These are phyloP conservation scores for Plasmodium malariae DNA, from an alignment of 169 alveolate species.

Conservation along the genomic window DNA sequence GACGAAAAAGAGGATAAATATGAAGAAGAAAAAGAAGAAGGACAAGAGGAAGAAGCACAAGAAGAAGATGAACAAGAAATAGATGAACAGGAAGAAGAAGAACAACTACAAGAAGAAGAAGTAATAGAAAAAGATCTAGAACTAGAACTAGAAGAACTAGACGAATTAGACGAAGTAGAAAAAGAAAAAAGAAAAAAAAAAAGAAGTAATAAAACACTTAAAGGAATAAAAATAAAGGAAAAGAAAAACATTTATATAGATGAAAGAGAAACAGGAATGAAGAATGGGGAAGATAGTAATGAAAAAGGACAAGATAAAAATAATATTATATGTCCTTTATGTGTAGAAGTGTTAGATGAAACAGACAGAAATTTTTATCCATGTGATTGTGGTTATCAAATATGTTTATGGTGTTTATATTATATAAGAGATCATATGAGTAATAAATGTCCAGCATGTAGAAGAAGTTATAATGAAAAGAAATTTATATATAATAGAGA, in stretches of 20 bases:
- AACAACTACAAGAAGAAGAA: conserved; percentile 13
- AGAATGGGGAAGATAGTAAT: background rate
- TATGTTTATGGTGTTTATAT: conserved; percentile 93
- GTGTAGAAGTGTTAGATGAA: conserved; percentile 93
- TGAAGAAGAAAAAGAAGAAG: no score
- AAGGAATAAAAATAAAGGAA: conserved; percentile 11
- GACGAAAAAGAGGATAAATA: no score
- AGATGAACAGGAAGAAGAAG: conserved; percentile 32
- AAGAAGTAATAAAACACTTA: background rate
- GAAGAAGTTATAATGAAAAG: conserved; percentile 91
- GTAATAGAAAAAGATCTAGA: conserved; percentile 9
- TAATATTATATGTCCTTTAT: conserved; percentile 87
- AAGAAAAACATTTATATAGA: conserved; percentile 5
- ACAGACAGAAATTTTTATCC: conserved; percentile 92
- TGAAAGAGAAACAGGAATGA: background rate
- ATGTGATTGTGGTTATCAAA: conserved; percentile 93
- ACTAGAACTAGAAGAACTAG: background rate
- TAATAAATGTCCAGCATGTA: conserved; percentile 93
- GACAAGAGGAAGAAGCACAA: no score
- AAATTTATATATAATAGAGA: conserved; percentile 81
- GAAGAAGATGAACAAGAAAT: no score
- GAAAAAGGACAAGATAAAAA: conserved; percentile 38
- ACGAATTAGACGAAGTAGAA: conserved; percentile 4
- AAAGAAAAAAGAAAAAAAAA: conserved; percentile 23
- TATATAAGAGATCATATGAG: conserved; percentile 91